Percentiles rank a stretch among this genome's conserved stretches.
These are phyloP conservation scores for Polygonum aviculare DNA, from an alignment of 148 eudicot genomes.

Conservation along the genomic window DNA sequence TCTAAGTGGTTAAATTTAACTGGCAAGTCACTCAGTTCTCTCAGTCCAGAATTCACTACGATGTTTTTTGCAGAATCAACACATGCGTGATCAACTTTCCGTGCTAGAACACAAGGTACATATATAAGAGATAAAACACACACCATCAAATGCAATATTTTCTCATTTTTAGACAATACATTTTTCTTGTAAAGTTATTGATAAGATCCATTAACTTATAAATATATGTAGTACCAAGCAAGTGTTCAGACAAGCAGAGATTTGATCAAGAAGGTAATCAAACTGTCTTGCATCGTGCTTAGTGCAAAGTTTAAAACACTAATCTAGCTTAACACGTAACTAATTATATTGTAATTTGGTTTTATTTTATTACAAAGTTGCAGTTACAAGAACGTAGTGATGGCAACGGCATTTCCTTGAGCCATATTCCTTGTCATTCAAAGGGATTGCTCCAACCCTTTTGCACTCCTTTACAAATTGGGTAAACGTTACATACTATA, in stretches of 20 bases:
- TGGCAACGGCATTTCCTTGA: conserved; percentile 37
- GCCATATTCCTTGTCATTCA: conserved; percentile 27
- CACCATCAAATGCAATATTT: too few species aligned
- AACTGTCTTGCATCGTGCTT: too few species aligned
- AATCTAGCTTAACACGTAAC: background rate
- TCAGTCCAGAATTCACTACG: too few species aligned
- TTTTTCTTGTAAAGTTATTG: too few species aligned
- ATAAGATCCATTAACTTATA: too few species aligned
- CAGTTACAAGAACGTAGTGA: conserved; percentile 43
- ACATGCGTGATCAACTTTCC: conserved; percentile 51
- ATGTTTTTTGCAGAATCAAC: conserved; percentile 35
- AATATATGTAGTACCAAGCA: conserved; percentile 43
- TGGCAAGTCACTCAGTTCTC: too few species aligned
- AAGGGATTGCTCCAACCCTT: conserved; percentile 46
- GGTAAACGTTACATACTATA: conserved; percentile 28
- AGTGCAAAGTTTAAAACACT: background rate
- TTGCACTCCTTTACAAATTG: conserved; percentile 24
- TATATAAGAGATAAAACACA: too few species aligned
- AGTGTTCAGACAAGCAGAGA: conserved; percentile 39
- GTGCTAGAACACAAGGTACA: conserved; percentile 19
- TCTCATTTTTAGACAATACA: too few species aligned
- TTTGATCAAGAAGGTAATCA: conserved; percentile 42
- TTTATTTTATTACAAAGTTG: background rate
- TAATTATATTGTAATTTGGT: background rate
- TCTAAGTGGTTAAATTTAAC: too few species aligned